Percentiles rank a stretch among this genome's conserved stretches.
phyloP scores from a whole-genome alignment of 768 basidiomycete genomes.

The Scleroderma citrinum region DNA sequence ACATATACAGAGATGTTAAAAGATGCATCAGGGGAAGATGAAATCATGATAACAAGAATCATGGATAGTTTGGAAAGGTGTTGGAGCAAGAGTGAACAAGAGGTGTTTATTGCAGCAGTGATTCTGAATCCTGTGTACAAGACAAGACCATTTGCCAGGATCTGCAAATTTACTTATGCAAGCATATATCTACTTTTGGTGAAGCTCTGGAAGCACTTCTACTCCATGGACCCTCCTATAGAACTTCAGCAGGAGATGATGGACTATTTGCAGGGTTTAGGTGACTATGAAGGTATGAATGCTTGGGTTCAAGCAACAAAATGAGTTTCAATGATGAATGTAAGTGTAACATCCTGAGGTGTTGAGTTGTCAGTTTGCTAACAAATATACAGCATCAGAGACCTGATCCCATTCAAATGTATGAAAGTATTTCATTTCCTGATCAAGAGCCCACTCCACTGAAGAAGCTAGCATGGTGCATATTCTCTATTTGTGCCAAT shows the following conservation, averaged over 20 bases:
- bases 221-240: neutral
- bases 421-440: neutral
- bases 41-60: conserved; percentile 12
- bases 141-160: neutral
- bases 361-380: neutral
- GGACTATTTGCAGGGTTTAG: neutral
- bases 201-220: neutral
- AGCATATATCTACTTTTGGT: neutral
- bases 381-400: neutral
- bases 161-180: conserved; percentile 1
- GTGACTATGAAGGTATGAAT: neutral
- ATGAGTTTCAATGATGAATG: neutral
- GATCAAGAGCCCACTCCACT: conserved; percentile 4
- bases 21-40: neutral
- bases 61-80: conserved; percentile 19
- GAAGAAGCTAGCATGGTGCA: conserved; percentile 10
- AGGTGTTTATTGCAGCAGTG: conserved; percentile 21
- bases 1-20: neutral
- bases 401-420: conserved; percentile 1
- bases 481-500: conserved; percentile 19
- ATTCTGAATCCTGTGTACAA: conserved; percentile 30
- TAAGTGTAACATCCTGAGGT: neutral
- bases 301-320: neutral
- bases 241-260: neutral
- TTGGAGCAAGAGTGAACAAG: conserved; percentile 21